Conservation (phyloP, 2,329 filamentous ascomycete genomes). For the Aspergillus fischeri region DNA sequence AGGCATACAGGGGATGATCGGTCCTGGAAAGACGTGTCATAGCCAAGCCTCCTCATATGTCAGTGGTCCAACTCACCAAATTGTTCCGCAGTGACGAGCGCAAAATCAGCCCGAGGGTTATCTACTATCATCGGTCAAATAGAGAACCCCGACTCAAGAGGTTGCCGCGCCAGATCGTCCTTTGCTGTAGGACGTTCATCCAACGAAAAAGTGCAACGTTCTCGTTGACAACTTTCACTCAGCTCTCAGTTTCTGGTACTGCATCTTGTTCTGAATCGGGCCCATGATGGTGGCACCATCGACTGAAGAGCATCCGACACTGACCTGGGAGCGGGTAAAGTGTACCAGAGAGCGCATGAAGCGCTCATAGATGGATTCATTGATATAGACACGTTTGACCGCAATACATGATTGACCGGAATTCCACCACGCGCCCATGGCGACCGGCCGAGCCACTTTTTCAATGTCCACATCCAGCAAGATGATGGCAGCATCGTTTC, state of each 20-base stretch:
- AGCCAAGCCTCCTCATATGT: fast-evolving
- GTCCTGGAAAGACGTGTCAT: conserved; percentile 19
- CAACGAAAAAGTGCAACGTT: no score
- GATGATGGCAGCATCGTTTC: conserved; percentile 52
- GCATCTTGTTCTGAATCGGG: conserved; percentile 60
- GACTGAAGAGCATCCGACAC: conserved; percentile 21
- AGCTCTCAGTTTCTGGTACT: conserved; percentile 58
- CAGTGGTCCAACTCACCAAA: conserved; percentile 38
- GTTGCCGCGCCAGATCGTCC: conserved; percentile 34
- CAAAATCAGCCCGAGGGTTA: conserved; percentile 50
- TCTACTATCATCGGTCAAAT: conserved; percentile 55
- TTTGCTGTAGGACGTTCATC: no score
- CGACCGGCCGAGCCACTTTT: conserved; percentile 37
- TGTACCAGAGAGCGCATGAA: conserved; percentile 46
- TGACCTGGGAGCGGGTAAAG: conserved; percentile 34
- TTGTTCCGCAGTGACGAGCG: conserved; percentile 54
- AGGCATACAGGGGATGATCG: conserved; percentile 57
- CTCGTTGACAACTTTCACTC: conserved; percentile 28
- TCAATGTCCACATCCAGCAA: conserved; percentile 48
- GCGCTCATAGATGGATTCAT: conserved; percentile 52
- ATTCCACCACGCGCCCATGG: conserved; percentile 45
- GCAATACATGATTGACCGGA: conserved; percentile 52
- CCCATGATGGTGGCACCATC: conserved; percentile 44
- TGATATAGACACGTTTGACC: conserved; percentile 56
- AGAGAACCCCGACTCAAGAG: conserved; percentile 46